Evolutionary conservation across 1,139 yeast species (phyloP), one percentile per base, ranked within the genome.

Genomic region (Kurtzmaniella quercitrusa): DNA sequence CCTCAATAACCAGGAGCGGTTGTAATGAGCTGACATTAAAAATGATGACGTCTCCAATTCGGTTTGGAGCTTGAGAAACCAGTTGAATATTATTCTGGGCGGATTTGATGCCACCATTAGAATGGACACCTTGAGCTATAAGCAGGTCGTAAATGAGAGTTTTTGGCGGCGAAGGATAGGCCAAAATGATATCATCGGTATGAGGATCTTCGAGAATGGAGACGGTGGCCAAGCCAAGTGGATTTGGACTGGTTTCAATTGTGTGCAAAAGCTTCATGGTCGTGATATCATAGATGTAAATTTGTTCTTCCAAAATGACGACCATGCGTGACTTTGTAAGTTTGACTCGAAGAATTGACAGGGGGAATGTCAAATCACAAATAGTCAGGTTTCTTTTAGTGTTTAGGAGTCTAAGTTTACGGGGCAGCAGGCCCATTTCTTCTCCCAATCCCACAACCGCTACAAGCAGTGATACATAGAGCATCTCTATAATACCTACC

Each of bases 391-490:
- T 78, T 45, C 75, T 74, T 59, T 87, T 88, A 2, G 96, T 88
- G 65, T 94, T 93, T 48, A 89, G 73, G 45, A 89, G 82, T 58
- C 82, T 81, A 45, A 93, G 71, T 51, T 89, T 79, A 45, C 97
- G 73, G 12, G 96, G 95, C 7, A 95, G 84, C 54, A 84, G 74
- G 2, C 77, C 76, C 1, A 89, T 83, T 53, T 83, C 89, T 53
- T 88, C 96, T 5, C 96, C 96, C 46, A 84, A 66, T 1, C 95
- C 96, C 3, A 91, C 95, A 9, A 88, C 73, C 1, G 95, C 97
- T 21, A 93, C 74, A 38, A 93, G 71, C 1, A 96, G 87, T 0
- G 98, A 88, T 45, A 88, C 79, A 56, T 88, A 93, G 35, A 93
- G 74, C 98, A 93, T 91, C 60, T 91, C 97, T 28, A 89, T 85